Evolutionary conservation across 2,329 filamentous ascomycete genomes (phyloP).

Genomic region (Trichophyton verrucosum): DNA sequence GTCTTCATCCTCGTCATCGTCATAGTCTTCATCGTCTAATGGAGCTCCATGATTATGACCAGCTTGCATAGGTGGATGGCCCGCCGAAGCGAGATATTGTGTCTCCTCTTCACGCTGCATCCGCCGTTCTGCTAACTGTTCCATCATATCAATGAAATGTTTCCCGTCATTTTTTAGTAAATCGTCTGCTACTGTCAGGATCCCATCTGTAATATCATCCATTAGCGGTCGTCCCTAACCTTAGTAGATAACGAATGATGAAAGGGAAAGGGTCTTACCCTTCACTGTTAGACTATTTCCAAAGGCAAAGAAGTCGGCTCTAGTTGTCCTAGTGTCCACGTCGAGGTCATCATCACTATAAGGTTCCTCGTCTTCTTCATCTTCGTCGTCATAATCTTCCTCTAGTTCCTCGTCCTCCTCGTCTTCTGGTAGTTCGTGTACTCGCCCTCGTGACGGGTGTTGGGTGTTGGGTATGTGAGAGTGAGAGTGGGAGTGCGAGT

Average conservation of each 20-base stretch:
- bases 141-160: slow-evolving; percentile 99
- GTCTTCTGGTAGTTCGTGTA: slow-evolving; percentile 48
- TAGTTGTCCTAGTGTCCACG: slow-evolving; percentile 48
- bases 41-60: slow-evolving; percentile 62
- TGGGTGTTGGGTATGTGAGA: slow-evolving; percentile 41
- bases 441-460: slow-evolving; percentile 61
- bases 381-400: slow-evolving; percentile 46
- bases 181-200: slow-evolving; percentile 96
- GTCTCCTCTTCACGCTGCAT: slow-evolving; percentile 96
- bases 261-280: slow-evolving; percentile 36
- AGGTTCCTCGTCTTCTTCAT: slow-evolving; percentile 58
- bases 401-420: slow-evolving; percentile 37
- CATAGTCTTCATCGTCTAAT: slow-evolving; percentile 61
- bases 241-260: neutral
- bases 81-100: slow-evolving; percentile 50
- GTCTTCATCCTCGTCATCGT: slow-evolving; percentile 63
- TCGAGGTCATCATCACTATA: slow-evolving; percentile 54
- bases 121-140: slow-evolving; percentile 89
- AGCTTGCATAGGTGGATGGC: slow-evolving; percentile 49
- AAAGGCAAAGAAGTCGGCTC: slow-evolving; percentile 89
- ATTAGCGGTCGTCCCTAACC: slow-evolving; percentile 6
- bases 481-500: no score
- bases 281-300: slow-evolving; percentile 95
- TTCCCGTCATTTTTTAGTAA: slow-evolving; percentile 97
- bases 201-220: slow-evolving; percentile 52